phyloP scores from a whole-genome alignment of 306 rosid species.

The Vicia villosa region DNA sequence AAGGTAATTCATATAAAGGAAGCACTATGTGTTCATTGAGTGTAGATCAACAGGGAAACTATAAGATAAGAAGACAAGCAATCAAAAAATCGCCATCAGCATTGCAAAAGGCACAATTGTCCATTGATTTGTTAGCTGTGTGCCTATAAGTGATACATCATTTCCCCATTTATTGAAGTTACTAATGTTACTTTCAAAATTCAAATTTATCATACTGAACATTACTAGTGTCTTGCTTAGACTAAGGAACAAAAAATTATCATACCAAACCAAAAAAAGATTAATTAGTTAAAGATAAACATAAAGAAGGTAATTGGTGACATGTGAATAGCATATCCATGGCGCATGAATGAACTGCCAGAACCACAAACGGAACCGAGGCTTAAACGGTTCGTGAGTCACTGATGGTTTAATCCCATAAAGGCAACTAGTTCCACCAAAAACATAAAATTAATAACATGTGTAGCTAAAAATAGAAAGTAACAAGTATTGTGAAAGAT shows the following conservation, averaged over 20 bases:
- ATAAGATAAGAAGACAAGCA: background rate
- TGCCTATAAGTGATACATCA: too few relatives aligned
- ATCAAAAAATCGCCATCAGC: conserved; percentile 95
- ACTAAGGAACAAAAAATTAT: too few relatives aligned
- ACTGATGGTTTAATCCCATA: conserved; percentile 94
- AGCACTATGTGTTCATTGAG: background rate
- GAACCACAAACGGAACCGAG: conserved; percentile 79
- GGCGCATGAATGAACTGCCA: conserved; percentile 90
- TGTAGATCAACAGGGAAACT: background rate
- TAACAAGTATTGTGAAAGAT: background rate
- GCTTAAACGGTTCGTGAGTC: conserved; percentile 84
- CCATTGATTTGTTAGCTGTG: too few relatives aligned
- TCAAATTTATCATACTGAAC: too few relatives aligned
- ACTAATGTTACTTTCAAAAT: too few relatives aligned
- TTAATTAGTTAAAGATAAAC: too few relatives aligned
- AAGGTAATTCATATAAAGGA: conserved; percentile 12
- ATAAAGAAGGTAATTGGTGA: conserved; percentile 35
- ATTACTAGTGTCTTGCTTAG: too few relatives aligned
- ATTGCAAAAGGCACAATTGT: too few relatives aligned
- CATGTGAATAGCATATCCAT: conserved; percentile 93
- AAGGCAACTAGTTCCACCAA: conserved; percentile 55
- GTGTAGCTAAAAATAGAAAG: background rate
- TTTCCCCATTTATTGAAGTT: too few relatives aligned
- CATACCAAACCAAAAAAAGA: too few relatives aligned
- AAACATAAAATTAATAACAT: background rate